Evolutionary conservation across 2,329 filamentous ascomycete genomes (phyloP), one percentile per base, ranked within the genome.

Genomic region (Macroventuria anomochaeta): DNA sequence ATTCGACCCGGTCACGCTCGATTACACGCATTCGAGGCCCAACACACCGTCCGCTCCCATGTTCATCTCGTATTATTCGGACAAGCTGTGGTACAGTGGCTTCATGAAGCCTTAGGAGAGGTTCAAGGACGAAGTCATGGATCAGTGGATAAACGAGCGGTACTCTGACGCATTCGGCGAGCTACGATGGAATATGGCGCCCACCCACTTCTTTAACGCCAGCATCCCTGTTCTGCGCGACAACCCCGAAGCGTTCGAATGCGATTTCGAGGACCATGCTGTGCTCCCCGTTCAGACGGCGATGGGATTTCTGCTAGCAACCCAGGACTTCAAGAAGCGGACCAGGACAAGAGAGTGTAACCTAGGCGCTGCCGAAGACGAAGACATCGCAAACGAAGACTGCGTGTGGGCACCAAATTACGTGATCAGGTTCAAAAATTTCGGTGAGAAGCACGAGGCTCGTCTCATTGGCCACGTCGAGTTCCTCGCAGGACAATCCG

Each of bases 401-500:
- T 43, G 31, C 10, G 38, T 28, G 23, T 54, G 43, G 50, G 38
- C 49, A 12, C 59, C 61, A 0, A 46, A 17, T 13, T 65, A 58
- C 28, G 33, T 57, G 17, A 12, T 65, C 31, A 56, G 40, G 23
- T 55, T 56, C 8, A 52, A 5, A 31, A 18, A 42, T 2, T 23
- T 29, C 2, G 46, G 25, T 7, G 49, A 41, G 2, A 18, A 43
- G 3, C 32, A 46, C 1, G 47, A 56, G 20, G 29, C 52, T 10
- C 47, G 62, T 7, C 21, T 64, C 2, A 38, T 63, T 8, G 62
- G 63, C 0, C 63, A 66, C n/a, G 53, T 56, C 2, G 63, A 64
- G 32, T 64, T 61, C 43, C 49, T 66, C 5, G 59, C 55, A 3
- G 63, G 63, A 7, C 48, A 33, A 28, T 36, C 42, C 1, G 56